Base-by-base conservation (phyloP, 371 early-diverging fungal genomes). In the Mucor mucedo region DNA sequence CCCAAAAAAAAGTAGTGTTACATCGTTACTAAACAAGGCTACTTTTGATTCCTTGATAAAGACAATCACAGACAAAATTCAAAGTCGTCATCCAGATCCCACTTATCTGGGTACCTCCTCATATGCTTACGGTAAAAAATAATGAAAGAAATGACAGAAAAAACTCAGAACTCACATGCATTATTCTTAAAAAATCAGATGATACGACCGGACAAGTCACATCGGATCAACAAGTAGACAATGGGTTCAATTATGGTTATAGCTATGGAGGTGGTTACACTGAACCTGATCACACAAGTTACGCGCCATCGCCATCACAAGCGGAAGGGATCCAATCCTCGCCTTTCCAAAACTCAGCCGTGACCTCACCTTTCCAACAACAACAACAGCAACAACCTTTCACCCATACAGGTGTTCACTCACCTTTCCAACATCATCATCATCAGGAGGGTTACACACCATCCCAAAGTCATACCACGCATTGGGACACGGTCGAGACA, bases 231-330 rank as follows among this genome's bases (percentile, higher is more conserved):
- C 45, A 45, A 29, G 47, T 62, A 42, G 72, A 59, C 21, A 21
- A 21, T 21, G 21, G 21, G 21, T 14, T 13, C 49, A 63, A 60
- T 44, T 55, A 66, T 50, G 65, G 66, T 11, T 65, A 68, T 60
- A 62, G 65, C 8, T 72, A 72, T 53, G 65, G 56, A 14, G 57
- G 65, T 16, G 61, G 70, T 41, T 75, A 74, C 44, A 66, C 66
- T 39, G 63, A 47, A 48, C 27, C 58, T 35, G 61, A 60, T 39
- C 11, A 57, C 32, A 27, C 39, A 16, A 13, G 21, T 27, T 44
- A 42, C 3, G 50, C 55, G 10, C 40, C 56, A 42, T 68, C 38
- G 48, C 60, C 47, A 41, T 21, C 35, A 28, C 33, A 38, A 21
- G 27, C 39, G 2, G 9, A 65, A 33, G 66, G 62, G n/a, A 72